Percentiles rank a stretch among this genome's conserved stretches.
phyloP scores from a whole-genome alignment of 352 stramenopile genomes.

The Globisporangium middletonii region DNA sequence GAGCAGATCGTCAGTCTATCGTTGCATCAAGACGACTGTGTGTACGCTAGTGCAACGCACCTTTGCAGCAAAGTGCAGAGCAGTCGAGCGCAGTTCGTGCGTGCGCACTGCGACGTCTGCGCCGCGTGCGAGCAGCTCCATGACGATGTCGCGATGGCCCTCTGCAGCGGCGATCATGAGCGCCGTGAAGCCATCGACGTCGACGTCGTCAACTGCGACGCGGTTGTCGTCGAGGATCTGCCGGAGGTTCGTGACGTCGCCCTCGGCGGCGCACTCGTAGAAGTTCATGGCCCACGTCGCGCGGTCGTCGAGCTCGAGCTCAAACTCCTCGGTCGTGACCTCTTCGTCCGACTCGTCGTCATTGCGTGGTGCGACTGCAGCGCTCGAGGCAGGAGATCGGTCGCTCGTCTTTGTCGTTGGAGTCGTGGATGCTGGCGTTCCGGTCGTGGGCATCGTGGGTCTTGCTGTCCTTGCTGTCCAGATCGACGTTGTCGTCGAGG shows the following conservation, averaged over 20 bases:
- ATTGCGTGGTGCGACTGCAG: neutral
- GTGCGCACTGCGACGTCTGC: conserved; percentile 60
- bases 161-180: conserved; percentile 81
- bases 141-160: conserved; percentile 50
- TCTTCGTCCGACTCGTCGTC: conserved; percentile 40
- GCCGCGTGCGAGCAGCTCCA: conserved; percentile 45
- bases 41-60: conserved; percentile 12
- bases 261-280: conserved; percentile 64
- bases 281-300: conserved; percentile 66
- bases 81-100: conserved; percentile 67
- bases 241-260: conserved; percentile 52
- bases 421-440: neutral
- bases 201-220: conserved; percentile 60
- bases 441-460: neutral
- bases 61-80: conserved; percentile 78
- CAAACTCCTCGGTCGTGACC: conserved; percentile 56
- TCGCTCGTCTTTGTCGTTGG: neutral
- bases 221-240: conserved; percentile 53
- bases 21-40: neutral
- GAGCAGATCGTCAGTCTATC: neutral
- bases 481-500: no score
- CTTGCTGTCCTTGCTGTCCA: neutral
- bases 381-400: neutral
- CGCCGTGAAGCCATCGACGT: conserved; percentile 81
- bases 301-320: conserved; percentile 47